Percentiles rank a stretch among this genome's conserved stretches.
phyloP scores from a whole-genome alignment of 2,329 filamentous ascomycete genomes.

The Aspergillus alliaceus region DNA sequence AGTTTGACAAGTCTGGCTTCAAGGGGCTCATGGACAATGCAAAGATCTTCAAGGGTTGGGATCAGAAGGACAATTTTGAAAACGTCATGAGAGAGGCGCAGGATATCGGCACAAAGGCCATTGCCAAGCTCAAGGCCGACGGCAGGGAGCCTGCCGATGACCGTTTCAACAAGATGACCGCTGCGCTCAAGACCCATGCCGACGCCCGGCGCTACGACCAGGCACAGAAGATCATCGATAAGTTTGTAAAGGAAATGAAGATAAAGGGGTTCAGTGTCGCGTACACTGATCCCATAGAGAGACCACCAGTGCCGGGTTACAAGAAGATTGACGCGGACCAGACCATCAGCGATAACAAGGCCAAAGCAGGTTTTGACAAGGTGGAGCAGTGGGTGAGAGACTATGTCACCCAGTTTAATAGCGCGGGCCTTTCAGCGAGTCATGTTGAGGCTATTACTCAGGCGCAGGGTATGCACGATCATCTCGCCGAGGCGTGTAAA shows the following conservation, averaged over 20 bases:
- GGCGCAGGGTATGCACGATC: not conserved
- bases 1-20: not conserved
- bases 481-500: not conserved
- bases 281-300: not conserved
- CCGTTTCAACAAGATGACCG: not conserved
- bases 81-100: not conserved
- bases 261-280: not conserved
- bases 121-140: not conserved
- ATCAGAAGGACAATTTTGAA: not conserved
- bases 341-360: not conserved
- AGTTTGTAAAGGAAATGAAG: not conserved
- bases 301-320: not conserved
- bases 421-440: not conserved
- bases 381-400: not conserved
- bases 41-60: not conserved
- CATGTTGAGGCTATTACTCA: not conserved
- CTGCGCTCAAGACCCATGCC: not conserved
- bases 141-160: not conserved
- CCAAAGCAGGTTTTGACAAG: not conserved
- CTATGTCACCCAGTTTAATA: not conserved
- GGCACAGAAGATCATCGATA: not conserved
- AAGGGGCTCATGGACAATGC: rapidly evolving
- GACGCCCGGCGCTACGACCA: not conserved
- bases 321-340: not conserved
- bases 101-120: not conserved